Evolutionary conservation across 495 filamentous ascomycete genomes (phyloP), one percentile per base, ranked within the genome.

Genomic region (Aspergillus wentii): DNA sequence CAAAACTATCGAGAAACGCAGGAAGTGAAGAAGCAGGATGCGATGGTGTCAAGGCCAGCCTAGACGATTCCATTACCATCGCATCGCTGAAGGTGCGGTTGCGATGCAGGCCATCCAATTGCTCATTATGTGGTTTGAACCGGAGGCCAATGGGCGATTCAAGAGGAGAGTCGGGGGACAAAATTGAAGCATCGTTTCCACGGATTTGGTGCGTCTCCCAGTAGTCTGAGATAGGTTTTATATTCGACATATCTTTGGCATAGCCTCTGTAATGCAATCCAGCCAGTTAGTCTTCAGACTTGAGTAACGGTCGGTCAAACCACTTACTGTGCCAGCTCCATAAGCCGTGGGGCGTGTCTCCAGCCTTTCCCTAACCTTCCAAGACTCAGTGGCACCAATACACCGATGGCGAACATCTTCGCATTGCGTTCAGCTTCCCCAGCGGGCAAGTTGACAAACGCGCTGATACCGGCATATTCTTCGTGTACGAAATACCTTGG

Each of bases 381-480:
- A 56, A 86, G 85, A 56, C 81, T 91, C 35, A 95, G 61, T 1
- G 88, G 87, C 8, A 96, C 88, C 42, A 98, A 64, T 15, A 85
- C 78, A 11, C 92, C 92, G 15, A 96, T 88, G 11, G 90, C 85
- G 36, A 96, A 80, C 80, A 96, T 95, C 41, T 82, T 74, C 33
- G 92, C 92, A 74, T 94, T 89, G 39, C 92, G 83, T 32, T 86
- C 78, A 23, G 75, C 74, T 35, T 80, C 84, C 2, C 80, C 78
- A 19, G 86, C 86, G n/a, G 84, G 79, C 38, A 72, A 75, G 57
- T 94, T 95, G 59, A 88, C 67, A 54, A 96, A 98, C 23, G 91
- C 87, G 67, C 92, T 96, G 52, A 97, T 71, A 10, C 91, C 92
- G 11, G 88, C 90, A 67, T 89, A 85, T 25, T 74, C 62, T 39